Conservation (phyloP, 2,329 filamentous ascomycete species). For the Cladosporium oxysporum region DNA sequence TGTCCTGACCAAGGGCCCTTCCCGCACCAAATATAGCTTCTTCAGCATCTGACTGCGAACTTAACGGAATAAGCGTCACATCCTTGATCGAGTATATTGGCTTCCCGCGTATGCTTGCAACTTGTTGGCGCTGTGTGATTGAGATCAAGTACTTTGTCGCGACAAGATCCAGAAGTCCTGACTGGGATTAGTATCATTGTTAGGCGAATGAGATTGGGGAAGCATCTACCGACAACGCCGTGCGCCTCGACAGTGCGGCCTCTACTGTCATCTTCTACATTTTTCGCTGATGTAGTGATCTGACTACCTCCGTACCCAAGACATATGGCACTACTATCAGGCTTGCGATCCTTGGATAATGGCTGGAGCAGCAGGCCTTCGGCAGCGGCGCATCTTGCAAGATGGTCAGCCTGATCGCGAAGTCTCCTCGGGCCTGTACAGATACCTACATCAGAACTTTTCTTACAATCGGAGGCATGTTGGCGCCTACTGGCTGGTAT, state of each 20-base stretch:
- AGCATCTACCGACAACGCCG: conserved; percentile 57
- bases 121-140: conserved; percentile 82
- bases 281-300: conserved; percentile 48
- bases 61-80: conserved; percentile 85
- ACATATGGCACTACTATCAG: conserved; percentile 47
- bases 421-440: background rate
- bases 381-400: conserved; percentile 61
- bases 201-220: background rate
- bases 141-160: conserved; percentile 81
- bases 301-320: conserved; percentile 67
- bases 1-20: conserved; percentile 40
- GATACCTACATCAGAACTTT: conserved; percentile 67
- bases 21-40: conserved; percentile 67
- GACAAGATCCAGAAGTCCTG: conserved; percentile 82
- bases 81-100: conserved; percentile 87
- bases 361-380: conserved; percentile 84
- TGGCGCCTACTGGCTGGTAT: background rate
- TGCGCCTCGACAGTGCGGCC: conserved; percentile 48
- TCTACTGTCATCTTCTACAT: conserved; percentile 41
- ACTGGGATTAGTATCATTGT: conserved; percentile 9
- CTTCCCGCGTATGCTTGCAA: conserved; percentile 79
- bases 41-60: conserved; percentile 72
- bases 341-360: conserved; percentile 50
- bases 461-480: conserved; percentile 75
- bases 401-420: background rate